Conservation (phyloP, 495 filamentous ascomycete species). For the Aspergillus indologenus region DNA sequence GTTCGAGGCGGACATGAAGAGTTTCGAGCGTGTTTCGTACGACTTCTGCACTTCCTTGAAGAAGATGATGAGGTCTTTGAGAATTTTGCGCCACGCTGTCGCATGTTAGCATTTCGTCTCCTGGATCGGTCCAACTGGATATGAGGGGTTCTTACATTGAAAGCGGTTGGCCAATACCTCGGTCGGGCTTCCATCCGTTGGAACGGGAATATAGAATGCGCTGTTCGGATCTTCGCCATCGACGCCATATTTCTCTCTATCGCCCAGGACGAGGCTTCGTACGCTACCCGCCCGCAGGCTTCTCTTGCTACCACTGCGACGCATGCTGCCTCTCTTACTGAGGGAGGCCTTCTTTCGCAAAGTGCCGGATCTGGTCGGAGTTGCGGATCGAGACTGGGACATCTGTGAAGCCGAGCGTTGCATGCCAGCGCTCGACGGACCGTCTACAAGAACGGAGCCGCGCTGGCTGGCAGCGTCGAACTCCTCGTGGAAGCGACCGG, state of each 20-base stretch:
- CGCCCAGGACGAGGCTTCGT: conserved; percentile 64
- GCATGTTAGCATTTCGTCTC: conserved; percentile 17
- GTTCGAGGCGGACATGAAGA: conserved; percentile 77
- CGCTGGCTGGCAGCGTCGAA: conserved; percentile 65
- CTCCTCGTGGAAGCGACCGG: conserved; percentile 64
- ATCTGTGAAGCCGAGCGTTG: conserved; percentile 53
- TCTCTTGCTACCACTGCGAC: conserved; percentile 72
- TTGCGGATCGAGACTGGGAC: conserved; percentile 47
- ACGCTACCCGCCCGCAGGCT: conserved; percentile 80
- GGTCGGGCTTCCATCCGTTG: conserved; percentile 81
- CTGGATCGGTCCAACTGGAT: background rate
- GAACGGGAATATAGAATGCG: conserved; percentile 83
- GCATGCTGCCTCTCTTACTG: conserved; percentile 67
- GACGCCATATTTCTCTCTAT: conserved; percentile 50
- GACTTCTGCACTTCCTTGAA: conserved; percentile 90
- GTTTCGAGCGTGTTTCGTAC: conserved; percentile 83
- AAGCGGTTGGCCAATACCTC: conserved; percentile 88
- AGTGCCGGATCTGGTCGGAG: conserved; percentile 69
- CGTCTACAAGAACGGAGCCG: conserved; percentile 57
- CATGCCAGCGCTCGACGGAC: conserved; percentile 38
- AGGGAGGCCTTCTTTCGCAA: conserved; percentile 84
- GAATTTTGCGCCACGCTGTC: conserved; percentile 87
- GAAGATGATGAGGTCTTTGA: conserved; percentile 93
- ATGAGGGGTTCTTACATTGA: conserved; percentile 59
- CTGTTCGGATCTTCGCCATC: conserved; percentile 71